Percentiles rank a stretch among this genome's conserved stretches.
These are phyloP conservation scores for Kwoniella botswanensis DNA, from an alignment of 768 basidiomycete genomes.

Conservation along the genomic window DNA sequence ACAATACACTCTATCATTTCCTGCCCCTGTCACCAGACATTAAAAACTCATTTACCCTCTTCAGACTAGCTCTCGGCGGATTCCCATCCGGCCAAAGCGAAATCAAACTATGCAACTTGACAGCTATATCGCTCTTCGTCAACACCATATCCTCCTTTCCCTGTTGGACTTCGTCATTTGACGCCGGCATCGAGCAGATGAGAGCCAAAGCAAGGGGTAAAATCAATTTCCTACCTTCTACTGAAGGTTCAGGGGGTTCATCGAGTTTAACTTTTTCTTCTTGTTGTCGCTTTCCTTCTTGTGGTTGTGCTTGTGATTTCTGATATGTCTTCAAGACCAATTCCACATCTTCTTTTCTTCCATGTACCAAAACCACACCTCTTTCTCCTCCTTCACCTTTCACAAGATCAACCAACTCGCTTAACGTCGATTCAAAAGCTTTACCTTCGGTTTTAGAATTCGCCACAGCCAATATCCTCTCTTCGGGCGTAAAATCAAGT, in stretches of 20 bases:
- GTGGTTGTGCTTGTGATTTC: neutral
- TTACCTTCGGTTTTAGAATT: slow-evolving; percentile 30
- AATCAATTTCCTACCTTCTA: slow-evolving; percentile 30
- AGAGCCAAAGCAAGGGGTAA: slow-evolving; percentile 37
- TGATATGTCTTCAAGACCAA: neutral
- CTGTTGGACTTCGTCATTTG: neutral
- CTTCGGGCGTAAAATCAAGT: slow-evolving; percentile 5
- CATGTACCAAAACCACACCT: slow-evolving; percentile 23
- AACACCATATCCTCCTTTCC: slow-evolving; percentile 15
- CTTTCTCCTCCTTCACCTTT: neutral
- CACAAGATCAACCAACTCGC: slow-evolving; percentile 24
- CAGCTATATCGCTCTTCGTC: slow-evolving; percentile 71
- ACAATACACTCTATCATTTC: too few species aligned
- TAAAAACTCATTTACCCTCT: slow-evolving; percentile 75
- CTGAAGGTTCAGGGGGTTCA: slow-evolving; percentile 1
- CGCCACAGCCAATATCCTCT: slow-evolving; percentile 19
- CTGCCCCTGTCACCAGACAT: slow-evolving; percentile 55
- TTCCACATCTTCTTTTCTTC: slow-evolving; percentile 7
- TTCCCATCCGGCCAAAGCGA: slow-evolving; percentile 75
- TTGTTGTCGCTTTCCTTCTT: too few species aligned
- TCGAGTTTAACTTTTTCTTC: neutral
- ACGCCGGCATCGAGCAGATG: slow-evolving; percentile 12
- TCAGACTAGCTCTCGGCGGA: slow-evolving; percentile 80
- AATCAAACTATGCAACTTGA: slow-evolving; percentile 84
- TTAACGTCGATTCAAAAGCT: slow-evolving; percentile 22